Conservation (phyloP, 345 rosid genomes). For the Isatis tinctoria region DNA sequence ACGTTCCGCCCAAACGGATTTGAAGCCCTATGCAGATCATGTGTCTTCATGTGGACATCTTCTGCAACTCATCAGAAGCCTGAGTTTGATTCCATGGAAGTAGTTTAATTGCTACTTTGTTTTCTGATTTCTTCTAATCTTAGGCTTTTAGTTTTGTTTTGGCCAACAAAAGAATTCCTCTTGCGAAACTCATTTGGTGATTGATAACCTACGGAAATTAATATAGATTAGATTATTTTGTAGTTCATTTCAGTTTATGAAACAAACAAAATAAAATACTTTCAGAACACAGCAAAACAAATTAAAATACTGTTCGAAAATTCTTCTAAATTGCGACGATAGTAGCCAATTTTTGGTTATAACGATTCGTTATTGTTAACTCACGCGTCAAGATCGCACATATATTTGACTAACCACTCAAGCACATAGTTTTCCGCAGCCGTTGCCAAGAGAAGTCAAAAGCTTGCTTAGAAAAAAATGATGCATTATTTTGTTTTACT, state of each 20-base stretch:
- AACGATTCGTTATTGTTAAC: no score
- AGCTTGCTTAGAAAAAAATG: neutral
- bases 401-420: no score
- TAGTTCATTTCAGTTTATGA: neutral
- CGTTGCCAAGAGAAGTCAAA: neutral
- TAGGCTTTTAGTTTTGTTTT: neutral
- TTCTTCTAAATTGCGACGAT: no score
- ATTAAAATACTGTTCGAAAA: no score
- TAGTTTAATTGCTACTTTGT: neutral
- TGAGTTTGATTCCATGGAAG: neutral
- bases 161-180: neutral
- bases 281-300: no score
- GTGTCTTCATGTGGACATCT: neutral
- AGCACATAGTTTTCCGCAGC: no score
- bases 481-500: neutral
- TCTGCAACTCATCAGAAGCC: neutral
- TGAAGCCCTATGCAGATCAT: slow-evolving; percentile 25
- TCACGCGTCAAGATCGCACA: no score
- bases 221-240: neutral
- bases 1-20: slow-evolving; percentile 63
- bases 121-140: slow-evolving; percentile 4
- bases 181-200: neutral
- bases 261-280: neutral
- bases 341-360: no score
- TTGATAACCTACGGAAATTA: neutral